Percentiles rank a stretch among this genome's conserved stretches.
phyloP scores from a whole-genome alignment of 2,329 filamentous ascomycete genomes.

The Arthrobotrys musiformis region DNA sequence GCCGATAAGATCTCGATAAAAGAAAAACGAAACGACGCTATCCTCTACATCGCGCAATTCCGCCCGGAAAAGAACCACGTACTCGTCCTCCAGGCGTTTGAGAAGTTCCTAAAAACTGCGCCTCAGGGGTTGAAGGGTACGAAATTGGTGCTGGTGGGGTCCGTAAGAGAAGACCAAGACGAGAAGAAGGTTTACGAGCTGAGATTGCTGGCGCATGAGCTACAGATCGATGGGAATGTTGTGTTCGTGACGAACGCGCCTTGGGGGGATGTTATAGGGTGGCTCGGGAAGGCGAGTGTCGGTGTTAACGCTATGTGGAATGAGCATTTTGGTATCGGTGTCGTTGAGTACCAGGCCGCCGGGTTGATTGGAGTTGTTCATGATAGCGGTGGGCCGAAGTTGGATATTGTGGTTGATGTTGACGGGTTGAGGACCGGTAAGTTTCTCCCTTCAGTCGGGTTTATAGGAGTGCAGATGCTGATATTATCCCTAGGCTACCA shows the following conservation, averaged over 20 bases:
- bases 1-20: slow-evolving; percentile 71
- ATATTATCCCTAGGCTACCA: slow-evolving; percentile 74
- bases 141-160: slow-evolving; percentile 85
- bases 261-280: slow-evolving; percentile 86
- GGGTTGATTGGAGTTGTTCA: slow-evolving; percentile 94
- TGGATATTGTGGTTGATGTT: slow-evolving; percentile 87
- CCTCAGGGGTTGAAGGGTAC: slow-evolving; percentile 63
- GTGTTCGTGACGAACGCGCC: slow-evolving; percentile 89
- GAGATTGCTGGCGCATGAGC: slow-evolving; percentile 83
- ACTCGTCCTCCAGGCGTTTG: slow-evolving; percentile 85
- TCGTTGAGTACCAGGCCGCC: slow-evolving; percentile 97
- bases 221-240: slow-evolving; percentile 83
- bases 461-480: neutral
- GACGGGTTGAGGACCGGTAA: slow-evolving; percentile 81
- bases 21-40: slow-evolving; percentile 73
- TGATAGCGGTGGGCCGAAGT: slow-evolving; percentile 88
- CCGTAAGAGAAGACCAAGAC: slow-evolving; percentile 85
- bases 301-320: slow-evolving; percentile 99
- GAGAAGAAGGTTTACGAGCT: slow-evolving; percentile 87
- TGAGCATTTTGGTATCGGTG: slow-evolving; percentile 97
- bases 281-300: slow-evolving; percentile 79
- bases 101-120: slow-evolving; percentile 72
- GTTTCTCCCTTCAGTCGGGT: slow-evolving; percentile 57
- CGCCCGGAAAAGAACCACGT: slow-evolving; percentile 96
- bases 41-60: slow-evolving; percentile 97